phyloP scores from a whole-genome alignment of 495 filamentous ascomycete species.

The Melanomma pulvis-pyrius region DNA sequence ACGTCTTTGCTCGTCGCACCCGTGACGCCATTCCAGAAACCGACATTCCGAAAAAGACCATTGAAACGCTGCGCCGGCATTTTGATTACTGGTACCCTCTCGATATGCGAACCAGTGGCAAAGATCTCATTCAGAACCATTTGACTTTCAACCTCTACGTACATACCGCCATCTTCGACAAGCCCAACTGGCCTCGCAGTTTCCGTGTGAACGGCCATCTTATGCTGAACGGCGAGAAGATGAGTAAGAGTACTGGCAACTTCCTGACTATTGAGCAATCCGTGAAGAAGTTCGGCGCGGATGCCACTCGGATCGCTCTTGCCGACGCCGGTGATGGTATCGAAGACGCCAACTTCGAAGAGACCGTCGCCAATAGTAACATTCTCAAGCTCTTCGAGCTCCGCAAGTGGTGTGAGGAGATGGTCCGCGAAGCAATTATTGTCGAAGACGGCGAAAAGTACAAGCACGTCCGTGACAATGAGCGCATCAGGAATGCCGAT shows the following conservation, averaged over 20 bases:
- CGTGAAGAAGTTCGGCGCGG: conserved; percentile 89
- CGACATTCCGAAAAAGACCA: conserved; percentile 68
- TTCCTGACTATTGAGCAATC: conserved; percentile 90
- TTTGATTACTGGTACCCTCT: conserved; percentile 98
- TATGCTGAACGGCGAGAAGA: conserved; percentile 93
- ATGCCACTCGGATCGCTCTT: conserved; percentile 87
- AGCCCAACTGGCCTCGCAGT: conserved; percentile 81
- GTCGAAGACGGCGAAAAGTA: conserved; percentile 41
- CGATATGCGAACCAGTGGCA: conserved; percentile 72
- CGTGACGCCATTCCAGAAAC: conserved; percentile 53
- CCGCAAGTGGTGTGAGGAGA: conserved; percentile 90
- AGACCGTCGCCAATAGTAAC: conserved; percentile 86
- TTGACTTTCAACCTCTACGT: conserved; percentile 97
- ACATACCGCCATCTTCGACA: conserved; percentile 84
- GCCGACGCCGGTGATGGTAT: conserved; percentile 95
- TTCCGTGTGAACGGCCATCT: conserved; percentile 90
- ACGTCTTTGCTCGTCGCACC: conserved; percentile 74
- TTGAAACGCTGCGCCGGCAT: conserved; percentile 79
- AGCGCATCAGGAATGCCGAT: conserved; percentile 56
- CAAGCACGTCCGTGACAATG: conserved; percentile 52
- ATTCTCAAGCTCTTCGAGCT: conserved; percentile 85
- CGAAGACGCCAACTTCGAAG: conserved; percentile 96
- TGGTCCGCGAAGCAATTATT: conserved; percentile 53
- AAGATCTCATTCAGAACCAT: conserved; percentile 59
- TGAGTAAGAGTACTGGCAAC: conserved; percentile 94